Evolutionary conservation across 176 grass and related monocot species (phyloP), one percentile per base, ranked within the genome.

Genomic region (Paspalum vaginatum): DNA sequence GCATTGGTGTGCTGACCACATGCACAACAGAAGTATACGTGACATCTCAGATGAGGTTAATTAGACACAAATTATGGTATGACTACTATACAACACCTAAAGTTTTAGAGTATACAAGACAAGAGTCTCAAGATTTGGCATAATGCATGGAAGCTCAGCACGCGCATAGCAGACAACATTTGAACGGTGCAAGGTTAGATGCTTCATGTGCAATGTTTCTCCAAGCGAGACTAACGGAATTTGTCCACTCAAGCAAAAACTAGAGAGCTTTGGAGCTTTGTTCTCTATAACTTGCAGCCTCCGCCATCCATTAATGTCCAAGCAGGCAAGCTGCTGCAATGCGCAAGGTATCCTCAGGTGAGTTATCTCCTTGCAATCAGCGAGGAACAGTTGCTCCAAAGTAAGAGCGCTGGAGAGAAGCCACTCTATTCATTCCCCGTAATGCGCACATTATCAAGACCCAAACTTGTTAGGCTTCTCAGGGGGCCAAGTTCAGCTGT

Each of bases 241-340:
- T 37, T 12, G 0, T 39, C 0, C 26, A 2, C 3, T 0, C 11
- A 72, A 16, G 14, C 0, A 0, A 27, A 70, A 27, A 5, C 0
- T 27, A 12, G 68, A 49, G 7, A 70, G 45, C 49, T 7, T 27
- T 27, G 68, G 68, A 49, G 67, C 67, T 48, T 49, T 49, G 22
- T 15, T 48, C 67, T 70, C 67, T 49, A 48, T 16, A 24, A 10
- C 43, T 10, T 27, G n/a, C 45, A 70, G 45, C 15, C 7, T 9
- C 6, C 2, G 0, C 15, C 45, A 27, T 2, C 6, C 22, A 49
- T 2, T 4, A 49, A 70, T 22, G 3, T 0, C 9, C 13, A 50
- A 1, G 8, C 5, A 18, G 24, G 46, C 32, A 1, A 71, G 45
- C 14, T 32, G 11, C 44, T 16, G 13, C 14, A 70, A 45, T 12